Evolutionary conservation across 2,329 filamentous ascomycete species (phyloP).

Genomic region (Blastomyces silverae): DNA sequence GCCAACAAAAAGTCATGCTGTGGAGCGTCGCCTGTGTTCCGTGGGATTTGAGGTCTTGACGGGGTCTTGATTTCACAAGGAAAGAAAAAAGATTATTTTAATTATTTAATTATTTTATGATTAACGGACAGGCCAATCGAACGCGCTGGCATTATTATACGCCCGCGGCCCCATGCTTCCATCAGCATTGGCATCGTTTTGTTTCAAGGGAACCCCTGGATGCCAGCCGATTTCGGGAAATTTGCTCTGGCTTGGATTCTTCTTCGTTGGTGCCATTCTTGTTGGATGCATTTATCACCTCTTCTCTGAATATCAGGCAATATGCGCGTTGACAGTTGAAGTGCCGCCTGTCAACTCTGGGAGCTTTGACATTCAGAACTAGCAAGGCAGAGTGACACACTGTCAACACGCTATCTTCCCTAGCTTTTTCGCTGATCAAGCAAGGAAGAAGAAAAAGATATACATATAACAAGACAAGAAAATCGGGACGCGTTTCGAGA

Average conservation of each 20-base stretch:
- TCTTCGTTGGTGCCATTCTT: background rate
- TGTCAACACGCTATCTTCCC: background rate
- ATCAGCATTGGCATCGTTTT: background rate
- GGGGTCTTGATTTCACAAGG: background rate
- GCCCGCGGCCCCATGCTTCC: background rate
- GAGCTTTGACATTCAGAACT: background rate
- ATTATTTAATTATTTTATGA: background rate
- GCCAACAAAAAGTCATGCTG: background rate
- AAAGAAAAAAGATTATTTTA: background rate
- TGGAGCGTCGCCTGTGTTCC: background rate
- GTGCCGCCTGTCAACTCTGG: background rate
- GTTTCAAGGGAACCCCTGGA: background rate
- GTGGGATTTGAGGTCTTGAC: background rate
- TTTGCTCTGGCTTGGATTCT: background rate
- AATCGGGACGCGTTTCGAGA: background rate
- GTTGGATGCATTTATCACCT: no score
- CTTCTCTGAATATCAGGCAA: background rate
- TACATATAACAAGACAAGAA: background rate
- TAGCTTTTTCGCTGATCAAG: background rate
- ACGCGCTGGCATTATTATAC: background rate
- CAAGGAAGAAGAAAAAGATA: background rate
- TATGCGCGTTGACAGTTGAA: slow-evolving; percentile 1
- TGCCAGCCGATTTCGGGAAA: background rate
- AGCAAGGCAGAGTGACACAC: slow-evolving; percentile 2
- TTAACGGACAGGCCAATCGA: background rate